Percentiles rank a stretch among this genome's conserved stretches.
Conservation (phyloP, 495 filamentous ascomycete genomes). For the Xanthoparmelia taractica region DNA sequence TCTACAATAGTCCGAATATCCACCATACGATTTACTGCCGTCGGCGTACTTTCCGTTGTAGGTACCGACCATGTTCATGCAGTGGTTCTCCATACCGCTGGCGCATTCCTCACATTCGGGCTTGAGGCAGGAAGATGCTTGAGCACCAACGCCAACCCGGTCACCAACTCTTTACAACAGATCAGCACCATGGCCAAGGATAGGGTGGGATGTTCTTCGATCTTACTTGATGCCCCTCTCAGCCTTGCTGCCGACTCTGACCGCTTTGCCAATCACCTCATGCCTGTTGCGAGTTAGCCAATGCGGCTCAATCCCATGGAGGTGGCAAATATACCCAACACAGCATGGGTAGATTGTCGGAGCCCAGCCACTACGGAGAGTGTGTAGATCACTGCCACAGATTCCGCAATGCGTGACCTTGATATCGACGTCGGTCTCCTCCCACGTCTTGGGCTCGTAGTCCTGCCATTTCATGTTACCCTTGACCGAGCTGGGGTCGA, state of each 20-base stretch:
- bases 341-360: slow-evolving; percentile 62
- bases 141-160: slow-evolving; percentile 79
- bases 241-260: slow-evolving; percentile 58
- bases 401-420: slow-evolving; percentile 76
- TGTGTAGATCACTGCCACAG: slow-evolving; percentile 74
- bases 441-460: slow-evolving; percentile 72
- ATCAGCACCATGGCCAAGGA: slow-evolving; percentile 5
- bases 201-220: background rate
- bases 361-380: slow-evolving; percentile 65
- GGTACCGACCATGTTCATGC: slow-evolving; percentile 51
- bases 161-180: slow-evolving; percentile 50
- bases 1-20: slow-evolving; percentile 65
- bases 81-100: slow-evolving; percentile 58
- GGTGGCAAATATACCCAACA: slow-evolving; percentile 38
- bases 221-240: slow-evolving; percentile 49
- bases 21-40: slow-evolving; percentile 53
- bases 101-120: slow-evolving; percentile 64
- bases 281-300: slow-evolving; percentile 39
- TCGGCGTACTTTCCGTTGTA: slow-evolving; percentile 61
- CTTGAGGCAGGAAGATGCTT: slow-evolving; percentile 58
- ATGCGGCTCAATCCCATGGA: background rate
- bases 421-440: slow-evolving; percentile 70
- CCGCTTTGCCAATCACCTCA: slow-evolving; percentile 74
- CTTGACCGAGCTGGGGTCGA: slow-evolving; percentile 48
- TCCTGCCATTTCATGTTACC: slow-evolving; percentile 65